phyloP scores from a whole-genome alignment of 352 stramenopile species.

The Pythium rhizo-oryzae region DNA sequence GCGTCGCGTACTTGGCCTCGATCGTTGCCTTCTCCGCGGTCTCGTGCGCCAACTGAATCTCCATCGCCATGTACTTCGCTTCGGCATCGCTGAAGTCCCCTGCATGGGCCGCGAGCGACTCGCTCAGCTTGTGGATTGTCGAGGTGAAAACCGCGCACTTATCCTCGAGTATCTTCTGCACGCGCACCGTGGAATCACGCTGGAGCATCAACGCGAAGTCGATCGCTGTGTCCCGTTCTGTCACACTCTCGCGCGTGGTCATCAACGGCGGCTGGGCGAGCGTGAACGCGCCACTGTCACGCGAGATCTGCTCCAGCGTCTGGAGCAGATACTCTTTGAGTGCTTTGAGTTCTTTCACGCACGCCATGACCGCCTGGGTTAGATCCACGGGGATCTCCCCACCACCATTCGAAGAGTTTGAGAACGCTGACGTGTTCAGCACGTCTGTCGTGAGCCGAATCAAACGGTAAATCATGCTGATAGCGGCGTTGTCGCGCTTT shows the following conservation, averaged over 20 bases:
- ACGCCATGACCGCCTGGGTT: constrained; percentile 60
- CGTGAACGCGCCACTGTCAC: constrained; percentile 27
- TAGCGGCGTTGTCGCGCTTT: constrained; percentile 58
- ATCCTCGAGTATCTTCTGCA: constrained; percentile 39
- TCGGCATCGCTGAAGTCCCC: constrained; percentile 42
- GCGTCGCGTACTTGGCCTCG: constrained; percentile 41
- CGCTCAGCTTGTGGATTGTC: constrained; percentile 32
- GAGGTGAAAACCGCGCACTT: constrained; percentile 33
- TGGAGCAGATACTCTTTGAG: constrained; percentile 70
- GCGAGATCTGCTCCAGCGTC: constrained; percentile 53
- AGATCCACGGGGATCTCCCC: constrained; percentile 57
- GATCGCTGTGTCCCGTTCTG: constrained; percentile 50
- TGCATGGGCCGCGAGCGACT: constrained; percentile 33
- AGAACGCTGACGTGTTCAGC: constrained; percentile 50
- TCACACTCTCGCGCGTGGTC: constrained; percentile 24
- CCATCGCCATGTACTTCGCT: constrained; percentile 41
- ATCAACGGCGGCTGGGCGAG: constrained; percentile 21
- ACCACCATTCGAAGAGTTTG: neutral
- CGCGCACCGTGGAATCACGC: constrained; percentile 56
- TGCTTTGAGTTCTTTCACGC: constrained; percentile 72
- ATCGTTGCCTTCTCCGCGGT: constrained; percentile 34
- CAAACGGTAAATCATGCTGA: constrained; percentile 66
- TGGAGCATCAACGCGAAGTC: constrained; percentile 60
- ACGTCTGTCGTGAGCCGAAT: constrained; percentile 73
- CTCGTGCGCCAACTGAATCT: constrained; percentile 43